A percentile compares a stretch with the other conserved stretches of the same genome.
Conservation (phyloP, 345 rosid genomes). For the Garcia nutans region DNA sequence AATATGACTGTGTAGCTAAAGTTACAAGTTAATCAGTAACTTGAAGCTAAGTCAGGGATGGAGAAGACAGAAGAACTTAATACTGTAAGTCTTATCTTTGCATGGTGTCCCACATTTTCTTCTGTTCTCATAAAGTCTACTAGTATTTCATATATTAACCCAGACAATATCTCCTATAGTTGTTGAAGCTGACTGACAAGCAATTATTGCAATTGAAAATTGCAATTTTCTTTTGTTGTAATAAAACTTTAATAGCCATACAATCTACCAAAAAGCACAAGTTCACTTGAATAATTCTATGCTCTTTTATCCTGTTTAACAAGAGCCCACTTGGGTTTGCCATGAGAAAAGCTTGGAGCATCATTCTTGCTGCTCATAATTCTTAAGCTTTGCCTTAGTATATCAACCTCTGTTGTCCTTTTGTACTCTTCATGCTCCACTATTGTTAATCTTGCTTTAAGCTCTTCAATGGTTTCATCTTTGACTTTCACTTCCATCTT, state of each 20-base stretch:
- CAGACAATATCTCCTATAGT: background rate
- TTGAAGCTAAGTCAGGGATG: background rate
- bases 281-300: background rate
- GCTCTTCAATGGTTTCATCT: slow-evolving; percentile 49
- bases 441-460: slow-evolving; percentile 39
- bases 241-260: background rate
- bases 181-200: background rate
- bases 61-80: background rate
- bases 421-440: slow-evolving; percentile 46
- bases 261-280: slow-evolving; percentile 1
- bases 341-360: background rate
- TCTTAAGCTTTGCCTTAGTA: slow-evolving; percentile 68
- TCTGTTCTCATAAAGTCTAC: background rate
- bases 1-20: background rate
- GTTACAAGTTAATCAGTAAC: too few relatives aligned
- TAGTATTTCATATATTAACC: background rate
- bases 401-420: slow-evolving; percentile 60
- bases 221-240: background rate
- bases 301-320: slow-evolving; percentile 12
- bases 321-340: slow-evolving; percentile 15
- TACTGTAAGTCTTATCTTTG: background rate
- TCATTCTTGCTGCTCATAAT: slow-evolving; percentile 43
- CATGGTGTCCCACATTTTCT: slow-evolving; percentile 7
- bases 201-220: background rate
- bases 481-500: slow-evolving; percentile 48